These are phyloP conservation scores for Candolleomyces efflorescens DNA, from an alignment of 768 basidiomycete genomes.

Conservation along the genomic window DNA sequence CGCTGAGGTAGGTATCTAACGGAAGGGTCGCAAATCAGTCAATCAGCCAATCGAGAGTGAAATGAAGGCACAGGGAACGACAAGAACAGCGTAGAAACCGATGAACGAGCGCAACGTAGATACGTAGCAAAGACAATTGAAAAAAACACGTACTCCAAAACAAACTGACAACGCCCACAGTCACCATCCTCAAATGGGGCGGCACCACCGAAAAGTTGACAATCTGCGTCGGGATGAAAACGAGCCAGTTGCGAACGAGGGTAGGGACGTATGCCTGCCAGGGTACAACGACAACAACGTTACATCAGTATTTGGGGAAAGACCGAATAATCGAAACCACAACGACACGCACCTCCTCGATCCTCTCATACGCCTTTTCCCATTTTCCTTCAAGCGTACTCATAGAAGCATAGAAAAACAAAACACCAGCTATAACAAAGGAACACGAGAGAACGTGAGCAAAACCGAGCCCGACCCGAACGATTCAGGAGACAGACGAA, in stretches of 20 bases:
- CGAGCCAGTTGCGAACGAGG: constrained; percentile 73
- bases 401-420: constrained; percentile 67
- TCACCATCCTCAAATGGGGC: constrained; percentile 68
- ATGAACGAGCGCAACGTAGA: no score
- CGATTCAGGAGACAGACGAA: no score
- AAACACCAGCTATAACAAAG: constrained; percentile 35
- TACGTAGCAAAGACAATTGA: no score
- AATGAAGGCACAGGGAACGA: background rate
- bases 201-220: constrained; percentile 79
- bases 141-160: constrained; percentile 81
- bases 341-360: constrained; percentile 34
- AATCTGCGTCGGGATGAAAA: constrained; percentile 73
- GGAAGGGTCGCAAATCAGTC: no score
- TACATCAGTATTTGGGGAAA: background rate
- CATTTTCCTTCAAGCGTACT: constrained; percentile 75
- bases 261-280: constrained; percentile 67
- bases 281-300: no score
- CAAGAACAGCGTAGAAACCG: no score
- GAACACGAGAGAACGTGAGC: background rate
- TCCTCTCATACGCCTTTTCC: constrained; percentile 41
- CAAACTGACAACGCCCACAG: constrained; percentile 72
- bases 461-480: no score
- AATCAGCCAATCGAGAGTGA: background rate
- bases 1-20: background rate
- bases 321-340: no score